These are phyloP conservation scores for Acer negundo DNA, from an alignment of 345 rosid species.

Conservation along the genomic window DNA sequence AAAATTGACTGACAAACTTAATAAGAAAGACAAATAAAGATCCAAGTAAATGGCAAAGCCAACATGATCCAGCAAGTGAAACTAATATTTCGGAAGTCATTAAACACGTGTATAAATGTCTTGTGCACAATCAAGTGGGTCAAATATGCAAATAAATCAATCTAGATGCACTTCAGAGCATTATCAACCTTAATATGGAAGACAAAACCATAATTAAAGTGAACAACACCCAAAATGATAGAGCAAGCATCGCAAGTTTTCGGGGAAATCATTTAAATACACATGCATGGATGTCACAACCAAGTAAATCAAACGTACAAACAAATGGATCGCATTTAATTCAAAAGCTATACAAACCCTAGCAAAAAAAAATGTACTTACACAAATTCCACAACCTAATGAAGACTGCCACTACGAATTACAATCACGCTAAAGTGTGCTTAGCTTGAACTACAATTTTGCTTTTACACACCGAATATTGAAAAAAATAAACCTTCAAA, in stretches of 20 bases:
- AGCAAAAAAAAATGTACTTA: background rate
- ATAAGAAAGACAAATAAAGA: background rate
- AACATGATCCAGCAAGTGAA: background rate
- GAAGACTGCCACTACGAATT: slow-evolving; percentile 1
- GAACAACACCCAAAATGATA: background rate
- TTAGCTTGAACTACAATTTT: slow-evolving; percentile 12
- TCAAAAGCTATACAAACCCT: background rate
- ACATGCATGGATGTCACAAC: background rate
- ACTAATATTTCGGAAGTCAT: slow-evolving; percentile 3
- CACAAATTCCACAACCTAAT: background rate
- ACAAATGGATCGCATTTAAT: slow-evolving; percentile 3
- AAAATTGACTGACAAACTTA: background rate
- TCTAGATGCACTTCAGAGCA: slow-evolving; percentile 1
- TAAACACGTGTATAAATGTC: background rate
- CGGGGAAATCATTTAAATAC: background rate
- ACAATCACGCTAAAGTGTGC: slow-evolving; percentile 4
- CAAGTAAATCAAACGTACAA: background rate
- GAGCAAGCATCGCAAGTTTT: background rate
- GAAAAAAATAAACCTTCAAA: background rate
- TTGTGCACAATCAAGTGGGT: slow-evolving; percentile 9
- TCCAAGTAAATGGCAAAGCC: background rate
- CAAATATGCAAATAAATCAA: background rate
- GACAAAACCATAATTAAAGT: background rate
- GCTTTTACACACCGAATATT: background rate
- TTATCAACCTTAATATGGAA: background rate